Conservation (phyloP, 441 rosid genomes). For the Erodium chrysanthum region DNA sequence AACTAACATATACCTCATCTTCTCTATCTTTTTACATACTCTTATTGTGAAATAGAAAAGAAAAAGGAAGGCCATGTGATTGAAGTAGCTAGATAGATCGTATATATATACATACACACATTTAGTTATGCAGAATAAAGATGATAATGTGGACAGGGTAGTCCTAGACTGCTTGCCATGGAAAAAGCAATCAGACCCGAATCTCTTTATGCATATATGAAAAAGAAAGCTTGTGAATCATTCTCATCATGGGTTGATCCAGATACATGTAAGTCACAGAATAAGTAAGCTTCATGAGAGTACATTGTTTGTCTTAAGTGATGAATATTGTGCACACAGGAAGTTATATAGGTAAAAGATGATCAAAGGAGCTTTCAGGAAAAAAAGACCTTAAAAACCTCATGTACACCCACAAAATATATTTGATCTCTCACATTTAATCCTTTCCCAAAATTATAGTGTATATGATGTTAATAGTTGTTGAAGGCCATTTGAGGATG, state of each 20-base stretch:
- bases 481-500: neutral
- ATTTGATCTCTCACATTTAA: neutral
- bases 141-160: slow-evolving; percentile 1
- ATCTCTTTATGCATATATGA: neutral
- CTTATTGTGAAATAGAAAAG: neutral
- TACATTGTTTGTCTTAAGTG: neutral
- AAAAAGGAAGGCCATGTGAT: neutral
- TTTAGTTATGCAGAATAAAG: neutral
- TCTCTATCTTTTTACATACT: too few relatives aligned
- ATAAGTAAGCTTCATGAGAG: neutral
- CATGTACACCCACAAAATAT: neutral
- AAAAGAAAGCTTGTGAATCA: neutral
- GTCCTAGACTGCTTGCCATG: neutral
- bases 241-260: neutral
- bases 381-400: neutral
- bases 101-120: neutral
- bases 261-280: neutral
- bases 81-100: neutral
- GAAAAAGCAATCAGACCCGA: neutral
- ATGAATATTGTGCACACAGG: neutral
- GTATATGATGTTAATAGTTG: too few relatives aligned
- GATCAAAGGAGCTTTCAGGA: neutral
- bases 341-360: neutral
- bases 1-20: neutral
- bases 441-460: neutral